phyloP scores from a whole-genome alignment of 1,284 basidiomycete species.

The Phenoliferia sp. region DNA sequence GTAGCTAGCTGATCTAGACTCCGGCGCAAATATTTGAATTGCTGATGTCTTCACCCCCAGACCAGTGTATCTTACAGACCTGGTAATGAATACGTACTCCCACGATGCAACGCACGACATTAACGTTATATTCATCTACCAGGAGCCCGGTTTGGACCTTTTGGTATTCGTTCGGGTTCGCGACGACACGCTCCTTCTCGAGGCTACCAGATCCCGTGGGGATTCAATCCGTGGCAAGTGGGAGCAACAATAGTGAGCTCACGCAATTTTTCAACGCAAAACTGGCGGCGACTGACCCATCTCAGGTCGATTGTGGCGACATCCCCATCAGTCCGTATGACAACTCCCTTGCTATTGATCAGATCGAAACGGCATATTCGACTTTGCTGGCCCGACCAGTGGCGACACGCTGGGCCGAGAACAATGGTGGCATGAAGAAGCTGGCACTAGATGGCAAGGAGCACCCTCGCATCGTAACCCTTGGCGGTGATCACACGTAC shows the following conservation, averaged over 20 bases:
- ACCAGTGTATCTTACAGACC: conserved; percentile 22
- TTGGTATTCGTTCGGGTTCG: conserved; percentile 45
- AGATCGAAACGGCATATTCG: conserved; percentile 42
- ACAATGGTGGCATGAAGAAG: conserved; percentile 9
- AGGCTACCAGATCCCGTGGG: conserved; percentile 25
- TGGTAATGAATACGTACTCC: background rate
- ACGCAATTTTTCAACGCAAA: background rate
- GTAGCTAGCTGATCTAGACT: background rate
- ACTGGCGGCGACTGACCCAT: conserved; percentile 9
- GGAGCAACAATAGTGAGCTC: conserved; percentile 1
- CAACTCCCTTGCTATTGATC: conserved; percentile 43
- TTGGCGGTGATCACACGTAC: conserved; percentile 47
- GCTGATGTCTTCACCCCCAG: background rate
- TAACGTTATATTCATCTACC: background rate
- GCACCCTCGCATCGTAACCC: conserved; percentile 41
- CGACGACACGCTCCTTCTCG: conserved; percentile 35
- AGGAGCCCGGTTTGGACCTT: conserved; percentile 42
- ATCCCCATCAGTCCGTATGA: conserved; percentile 47
- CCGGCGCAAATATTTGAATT: too few relatives aligned
- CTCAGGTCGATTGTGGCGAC: conserved; percentile 43
- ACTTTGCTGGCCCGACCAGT: conserved; percentile 21
- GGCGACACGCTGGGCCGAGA: conserved; percentile 9
- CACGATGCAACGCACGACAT: background rate
- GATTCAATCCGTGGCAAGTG: background rate
- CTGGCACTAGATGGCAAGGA: conserved; percentile 20